These are phyloP conservation scores for Pythium brachiatum DNA, from an alignment of 352 stramenopile species.

Conservation along the genomic window DNA sequence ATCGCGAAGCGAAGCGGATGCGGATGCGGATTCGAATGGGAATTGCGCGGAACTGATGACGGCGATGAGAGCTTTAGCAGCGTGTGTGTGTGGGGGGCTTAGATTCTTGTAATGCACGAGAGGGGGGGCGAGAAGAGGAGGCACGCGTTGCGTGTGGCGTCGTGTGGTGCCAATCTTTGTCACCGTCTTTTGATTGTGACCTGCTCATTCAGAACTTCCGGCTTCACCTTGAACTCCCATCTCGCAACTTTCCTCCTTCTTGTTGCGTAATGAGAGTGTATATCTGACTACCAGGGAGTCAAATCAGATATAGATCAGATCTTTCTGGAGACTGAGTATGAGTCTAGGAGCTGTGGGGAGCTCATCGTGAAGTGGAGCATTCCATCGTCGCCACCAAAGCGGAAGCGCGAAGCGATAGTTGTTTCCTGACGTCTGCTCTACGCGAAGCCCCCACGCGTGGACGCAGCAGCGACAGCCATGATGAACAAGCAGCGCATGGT, in stretches of 20 bases:
- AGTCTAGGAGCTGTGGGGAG: not conserved
- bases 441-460: not conserved
- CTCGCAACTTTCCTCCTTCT: not conserved
- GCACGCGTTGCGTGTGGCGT: not conserved
- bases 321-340: too few relatives aligned
- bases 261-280: slow-evolving; percentile 9
- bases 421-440: not conserved
- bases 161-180: slow-evolving; percentile 24
- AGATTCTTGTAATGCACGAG: not conserved
- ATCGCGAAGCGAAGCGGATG: not conserved
- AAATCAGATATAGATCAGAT: slow-evolving; percentile 5
- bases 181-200: slow-evolving; percentile 8
- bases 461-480: not conserved
- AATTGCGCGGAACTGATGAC: not conserved
- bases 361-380: not conserved
- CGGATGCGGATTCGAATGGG: not conserved
- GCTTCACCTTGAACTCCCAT: slow-evolving; percentile 8
- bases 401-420: not conserved
- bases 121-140: not conserved
- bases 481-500: slow-evolving; percentile 79
- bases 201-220: slow-evolving; percentile 9
- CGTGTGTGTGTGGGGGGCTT: not conserved
- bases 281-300: slow-evolving; percentile 6
- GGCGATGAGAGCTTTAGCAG: not conserved
- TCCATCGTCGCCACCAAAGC: not conserved